Evolutionary conservation across 2,329 filamentous ascomycete species (phyloP).

Genomic region (Penicillium digitatum): DNA sequence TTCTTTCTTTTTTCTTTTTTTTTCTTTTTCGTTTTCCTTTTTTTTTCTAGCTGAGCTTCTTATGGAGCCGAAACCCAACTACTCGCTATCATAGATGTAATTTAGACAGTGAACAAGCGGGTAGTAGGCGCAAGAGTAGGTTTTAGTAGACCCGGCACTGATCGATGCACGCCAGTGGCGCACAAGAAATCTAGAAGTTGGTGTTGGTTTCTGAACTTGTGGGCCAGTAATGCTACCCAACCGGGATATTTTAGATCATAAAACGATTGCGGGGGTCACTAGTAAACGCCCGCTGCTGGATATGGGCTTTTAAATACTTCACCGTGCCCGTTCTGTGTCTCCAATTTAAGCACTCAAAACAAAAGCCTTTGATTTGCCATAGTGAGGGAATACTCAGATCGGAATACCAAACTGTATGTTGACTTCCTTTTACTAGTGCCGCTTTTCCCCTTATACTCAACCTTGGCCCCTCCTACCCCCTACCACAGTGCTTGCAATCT

Average conservation of each 20-base stretch:
- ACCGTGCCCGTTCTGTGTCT: conserved; percentile 16
- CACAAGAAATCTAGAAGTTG: conserved; percentile 19
- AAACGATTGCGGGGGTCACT: conserved; percentile 19
- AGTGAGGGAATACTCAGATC: not conserved
- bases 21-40: conserved; percentile 4
- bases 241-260: conserved; percentile 10
- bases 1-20: not conserved
- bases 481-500: conserved; percentile 10
- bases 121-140: conserved; percentile 7
- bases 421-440: conserved; percentile 2
- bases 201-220: conserved; percentile 8
- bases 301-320: conserved; percentile 11
- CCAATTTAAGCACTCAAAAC: conserved; percentile 1
- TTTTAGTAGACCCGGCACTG: conserved; percentile 9
- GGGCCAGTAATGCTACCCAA: conserved; percentile 16
- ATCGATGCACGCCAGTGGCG: conserved; percentile 9
- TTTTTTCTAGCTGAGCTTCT: not conserved
- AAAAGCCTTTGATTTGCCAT: conserved; percentile 10
- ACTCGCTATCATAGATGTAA: conserved; percentile 7
- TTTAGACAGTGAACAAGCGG: conserved; percentile 7
- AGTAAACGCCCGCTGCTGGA: not conserved
- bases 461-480: conserved; percentile 10
- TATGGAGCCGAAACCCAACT: conserved; percentile 12
- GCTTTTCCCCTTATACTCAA: conserved; percentile 8
- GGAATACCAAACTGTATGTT: conserved; percentile 15